These are phyloP conservation scores for Ammopiptanthus mongolicus DNA, from an alignment of 306 rosid genomes.

Conservation along the genomic window DNA sequence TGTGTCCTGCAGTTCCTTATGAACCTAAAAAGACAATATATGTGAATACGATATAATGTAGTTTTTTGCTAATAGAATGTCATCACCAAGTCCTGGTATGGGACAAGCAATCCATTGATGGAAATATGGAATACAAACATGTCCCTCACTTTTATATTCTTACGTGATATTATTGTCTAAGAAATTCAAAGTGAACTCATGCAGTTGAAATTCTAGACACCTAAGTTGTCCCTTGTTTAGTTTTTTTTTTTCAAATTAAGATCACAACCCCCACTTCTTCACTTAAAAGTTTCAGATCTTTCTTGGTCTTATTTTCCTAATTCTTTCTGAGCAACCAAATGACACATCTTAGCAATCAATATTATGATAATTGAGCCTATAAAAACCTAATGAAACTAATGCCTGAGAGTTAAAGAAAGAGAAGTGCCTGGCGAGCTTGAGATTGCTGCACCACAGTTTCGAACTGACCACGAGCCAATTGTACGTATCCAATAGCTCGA, in stretches of 20 bases:
- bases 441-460: slow-evolving; percentile 78
- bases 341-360: not conserved
- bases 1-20: slow-evolving; percentile 83
- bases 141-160: not conserved
- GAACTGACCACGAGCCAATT: slow-evolving; percentile 86
- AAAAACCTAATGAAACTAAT: not conserved
- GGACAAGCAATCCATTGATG: not conserved
- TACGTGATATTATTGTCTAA: not conserved
- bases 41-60: not conserved
- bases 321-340: not conserved
- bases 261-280: not conserved
- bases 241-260: not conserved
- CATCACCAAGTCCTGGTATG: not conserved
- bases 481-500: slow-evolving; percentile 74
- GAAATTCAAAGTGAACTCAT: slow-evolving; percentile 7
- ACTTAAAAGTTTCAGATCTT: not conserved
- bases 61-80: slow-evolving; percentile 7
- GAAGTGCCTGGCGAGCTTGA: slow-evolving; percentile 73
- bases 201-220: not conserved
- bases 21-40: slow-evolving; percentile 46
- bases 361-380: not conserved
- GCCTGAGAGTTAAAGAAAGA: not conserved
- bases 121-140: not conserved
- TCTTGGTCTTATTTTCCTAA: not conserved
- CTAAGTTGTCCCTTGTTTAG: not conserved